Base-by-base conservation (phyloP, 2,329 filamentous ascomycete species). In the Hymenoscyphus albidus region DNA sequence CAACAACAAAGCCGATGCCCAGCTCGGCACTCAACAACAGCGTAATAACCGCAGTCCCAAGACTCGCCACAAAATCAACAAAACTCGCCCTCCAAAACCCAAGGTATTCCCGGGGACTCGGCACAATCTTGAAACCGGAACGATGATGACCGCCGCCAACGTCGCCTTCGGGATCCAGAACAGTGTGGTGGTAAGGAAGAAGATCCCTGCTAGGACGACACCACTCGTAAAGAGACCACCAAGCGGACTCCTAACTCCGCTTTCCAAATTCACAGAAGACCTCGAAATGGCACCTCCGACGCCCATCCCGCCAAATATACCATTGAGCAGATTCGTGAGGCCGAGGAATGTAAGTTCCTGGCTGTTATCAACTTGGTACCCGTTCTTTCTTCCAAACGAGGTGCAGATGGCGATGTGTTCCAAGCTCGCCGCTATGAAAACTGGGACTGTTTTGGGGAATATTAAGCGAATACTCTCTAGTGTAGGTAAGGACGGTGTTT, bases 81-180 rank as follows among this genome's bases (percentile, higher is more conserved):
- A 89, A 79, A 0, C 85, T 88, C 1, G 85, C 84, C 68, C 83
- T 83, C 85, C 86, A 89, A 76, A 86, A 89, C 9, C 79, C 77
- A 73, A 87, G 88, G 31, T 67, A 68, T 3, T 63, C 64, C 10
- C 38, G 51, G 27, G 44, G 71, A 16, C 60, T 57, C 9, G 65
- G 35, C 13, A 68, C 31, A 27, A 69, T 68, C 39, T 61, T 56
- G 39, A 64, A 5, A 69, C 67, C 4, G 69, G 67, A 16, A 62
- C 55, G 22, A 70, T 66, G 68, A 89, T 88, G 65, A 89, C 88
- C 4, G 86, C 87, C 0, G 86, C 82, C 1, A 89, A 79, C 0
- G 85, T 87, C 0, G 86, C 81, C 69, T 88, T 88, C 0, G 87
- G 87, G 18, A 89, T 85, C 86, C 86, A 89, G 76, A 85, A 89